These are phyloP conservation scores for Pseudogymnoascus sp. DNA, from an alignment of 2,329 filamentous ascomycete genomes.

Conservation along the genomic window DNA sequence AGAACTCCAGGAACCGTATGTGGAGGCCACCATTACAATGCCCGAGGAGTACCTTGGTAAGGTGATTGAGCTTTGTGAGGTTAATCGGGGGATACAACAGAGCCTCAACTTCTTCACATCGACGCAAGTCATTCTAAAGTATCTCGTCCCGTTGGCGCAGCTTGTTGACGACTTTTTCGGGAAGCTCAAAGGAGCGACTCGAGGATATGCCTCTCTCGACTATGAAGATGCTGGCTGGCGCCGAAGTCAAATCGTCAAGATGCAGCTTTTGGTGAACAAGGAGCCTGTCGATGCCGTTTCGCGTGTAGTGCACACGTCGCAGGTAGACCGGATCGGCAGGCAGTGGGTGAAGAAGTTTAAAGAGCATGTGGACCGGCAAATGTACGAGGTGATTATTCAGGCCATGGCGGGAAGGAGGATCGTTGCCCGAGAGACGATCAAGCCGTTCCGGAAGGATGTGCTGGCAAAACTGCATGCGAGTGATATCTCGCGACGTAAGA, in stretches of 20 bases:
- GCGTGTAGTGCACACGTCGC: constrained; percentile 77
- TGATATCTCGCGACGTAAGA: constrained; percentile 73
- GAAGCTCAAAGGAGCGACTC: constrained; percentile 86
- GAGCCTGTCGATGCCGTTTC: constrained; percentile 87
- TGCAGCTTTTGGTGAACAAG: constrained; percentile 92
- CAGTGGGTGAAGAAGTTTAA: constrained; percentile 95
- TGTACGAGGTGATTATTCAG: constrained; percentile 96
- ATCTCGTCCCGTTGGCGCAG: constrained; percentile 79
- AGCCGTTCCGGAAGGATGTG: constrained; percentile 94
- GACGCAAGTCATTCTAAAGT: constrained; percentile 90
- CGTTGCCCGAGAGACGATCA: constrained; percentile 87
- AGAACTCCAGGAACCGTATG: constrained; percentile 66
- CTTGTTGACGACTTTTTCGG: constrained; percentile 97
- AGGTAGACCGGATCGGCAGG: constrained; percentile 72
- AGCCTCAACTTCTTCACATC: constrained; percentile 86
- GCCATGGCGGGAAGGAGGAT: constrained; percentile 76
- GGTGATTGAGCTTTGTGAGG: constrained; percentile 90
- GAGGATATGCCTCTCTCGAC: constrained; percentile 91
- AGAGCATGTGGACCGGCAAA: constrained; percentile 89
- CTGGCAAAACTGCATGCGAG: constrained; percentile 86
- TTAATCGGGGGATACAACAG: constrained; percentile 78
- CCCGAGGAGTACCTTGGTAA: constrained; percentile 91
- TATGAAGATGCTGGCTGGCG: constrained; percentile 94
- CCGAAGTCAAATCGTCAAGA: constrained; percentile 70
- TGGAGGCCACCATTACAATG: constrained; percentile 77